Evolutionary conservation across 2,329 filamentous ascomycete species (phyloP), one percentile per base, ranked within the genome.

Genomic region (Aspergillus quadrilineatus): DNA sequence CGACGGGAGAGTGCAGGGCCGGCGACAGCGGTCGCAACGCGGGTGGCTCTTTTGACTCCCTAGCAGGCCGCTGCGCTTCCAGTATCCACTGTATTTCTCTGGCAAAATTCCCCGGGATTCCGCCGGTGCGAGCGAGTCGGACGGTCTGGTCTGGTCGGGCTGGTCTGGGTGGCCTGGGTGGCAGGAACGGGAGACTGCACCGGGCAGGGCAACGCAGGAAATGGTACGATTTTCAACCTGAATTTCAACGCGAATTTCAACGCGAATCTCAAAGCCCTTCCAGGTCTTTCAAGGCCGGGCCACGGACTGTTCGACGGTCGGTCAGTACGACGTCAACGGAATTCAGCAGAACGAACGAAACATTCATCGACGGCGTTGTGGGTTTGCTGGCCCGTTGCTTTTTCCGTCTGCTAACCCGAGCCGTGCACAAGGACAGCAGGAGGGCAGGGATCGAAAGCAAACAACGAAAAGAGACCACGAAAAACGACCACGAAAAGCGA

Each of bases 91-190:
- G 60, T 63, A 61, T 63, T 64, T 61, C 62, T 62, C 60, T 60
- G 62, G 60, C 58, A 54, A 52, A 57, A 62, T 37, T 62, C 57
- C 60, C 62, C 60, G 60, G 60, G 60, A 61, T 62, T 64, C 62
- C 60, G 22, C 22, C 22, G 58, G 53, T 26, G 9, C 43, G 56
- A 45, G 57, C 41, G 48, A 41, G 52, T 48, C 49, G 56, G 53
- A 48, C 42, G 52, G 58, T 22, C 22, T 22, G 22, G 22, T 22
- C 22, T 22, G 22, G 22, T 22, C 34, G 34, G 34, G 12, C 34
- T 22, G 22, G 22, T 22, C 22, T 22, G 22, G 22, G 17, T 44
- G 55, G 55, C 48, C 49, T 43, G 36, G 54, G 52, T 51, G 22
- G 55, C 42, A 54, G 52, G 48, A 53, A 51, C 9, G 42, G 55